Base-by-base conservation (phyloP, 2,329 filamentous ascomycete species). In the Neonectria coccinea region DNA sequence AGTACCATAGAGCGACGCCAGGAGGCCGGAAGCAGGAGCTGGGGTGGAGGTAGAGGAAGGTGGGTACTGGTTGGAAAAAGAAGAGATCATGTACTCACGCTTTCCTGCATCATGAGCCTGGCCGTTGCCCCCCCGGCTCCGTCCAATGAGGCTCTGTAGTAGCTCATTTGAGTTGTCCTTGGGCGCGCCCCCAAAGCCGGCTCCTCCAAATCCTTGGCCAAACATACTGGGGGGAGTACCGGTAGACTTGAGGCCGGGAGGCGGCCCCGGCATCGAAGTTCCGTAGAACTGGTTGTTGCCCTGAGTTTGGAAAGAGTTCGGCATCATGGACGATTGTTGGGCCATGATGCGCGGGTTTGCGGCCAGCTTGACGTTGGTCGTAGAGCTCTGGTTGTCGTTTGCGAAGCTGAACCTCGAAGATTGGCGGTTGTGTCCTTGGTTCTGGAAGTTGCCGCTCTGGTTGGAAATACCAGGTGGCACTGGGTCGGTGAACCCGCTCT, bases 81-180 rank as follows among this genome's bases (percentile, higher is more conserved):
- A 92, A 91, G 93, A 92, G 89, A 94, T 92, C 86, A 93, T 91
- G 86, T 92, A 97, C 94, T 97, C 94, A 97, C 94, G 94, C 93
- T 97, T 97, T 89, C 90, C 90, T 82, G 90, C 87, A 84, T 97
- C 94, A 82, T 92, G 90, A 79, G 87, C 86, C 81, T 93, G 91
- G 79, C 86, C 87, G 79, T 87, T 88, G 78, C 86, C 87, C 75
- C 87, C 85, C 76, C 87, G 86, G 75, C 89, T 88, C 76, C 88
- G 87, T 75, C 94, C 89, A 76, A 97, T 87, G 75, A 97, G 84
- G 78, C 93, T 92, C 79, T 94, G 92, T 81, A 97, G 88, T 77
- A 96, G 84, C 62, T 82, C 80, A 66, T 75, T 81, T 70, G 90
- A 84, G 65, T 83, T 81, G 67, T 97, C 94, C 80, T 96, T 94